phyloP scores from a whole-genome alignment of 73 alveolate genomes.

The Paramecium octaurelia region DNA sequence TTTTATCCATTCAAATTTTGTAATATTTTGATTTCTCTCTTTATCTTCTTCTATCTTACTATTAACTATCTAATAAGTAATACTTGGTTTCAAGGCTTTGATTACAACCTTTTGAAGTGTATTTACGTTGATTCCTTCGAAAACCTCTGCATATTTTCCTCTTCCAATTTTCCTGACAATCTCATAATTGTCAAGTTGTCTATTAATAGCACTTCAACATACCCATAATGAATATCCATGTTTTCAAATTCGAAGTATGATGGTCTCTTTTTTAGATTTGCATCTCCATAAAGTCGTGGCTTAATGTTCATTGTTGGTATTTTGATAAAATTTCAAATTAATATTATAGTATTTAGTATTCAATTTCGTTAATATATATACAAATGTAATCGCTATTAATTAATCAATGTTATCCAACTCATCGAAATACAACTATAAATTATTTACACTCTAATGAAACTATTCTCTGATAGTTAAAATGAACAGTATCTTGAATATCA shows the following conservation, averaged over 20 bases:
- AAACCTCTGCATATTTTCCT: conserved; percentile 89
- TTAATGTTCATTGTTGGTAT: conserved; percentile 35
- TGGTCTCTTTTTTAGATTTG: conserved; percentile 58
- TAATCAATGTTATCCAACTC: neutral
- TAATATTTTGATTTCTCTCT: conserved; percentile 91
- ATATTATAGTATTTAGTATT: neutral
- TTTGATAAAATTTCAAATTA: conserved; percentile 12
- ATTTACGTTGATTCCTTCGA: conserved; percentile 81
- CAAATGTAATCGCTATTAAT: neutral
- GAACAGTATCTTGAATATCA: neutral
- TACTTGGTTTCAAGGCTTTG: conserved; percentile 83
- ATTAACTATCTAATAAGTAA: neutral
- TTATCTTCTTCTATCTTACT: conserved; percentile 77
- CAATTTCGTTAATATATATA: neutral
- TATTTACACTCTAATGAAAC: neutral
- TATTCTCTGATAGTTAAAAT: neutral
- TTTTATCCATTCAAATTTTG: conserved; percentile 94
- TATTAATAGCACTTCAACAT: neutral
- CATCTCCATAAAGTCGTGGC: conserved; percentile 60
- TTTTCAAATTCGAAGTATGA: conserved; percentile 56
- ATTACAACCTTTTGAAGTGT: conserved; percentile 75
- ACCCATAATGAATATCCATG: conserved; percentile 60
- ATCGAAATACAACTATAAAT: neutral
- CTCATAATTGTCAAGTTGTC: conserved; percentile 75
- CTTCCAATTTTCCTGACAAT: conserved; percentile 84